Evolutionary conservation across 345 rosid genomes (phyloP), one percentile per base, ranked within the genome.

Genomic region (Acer negundo): DNA sequence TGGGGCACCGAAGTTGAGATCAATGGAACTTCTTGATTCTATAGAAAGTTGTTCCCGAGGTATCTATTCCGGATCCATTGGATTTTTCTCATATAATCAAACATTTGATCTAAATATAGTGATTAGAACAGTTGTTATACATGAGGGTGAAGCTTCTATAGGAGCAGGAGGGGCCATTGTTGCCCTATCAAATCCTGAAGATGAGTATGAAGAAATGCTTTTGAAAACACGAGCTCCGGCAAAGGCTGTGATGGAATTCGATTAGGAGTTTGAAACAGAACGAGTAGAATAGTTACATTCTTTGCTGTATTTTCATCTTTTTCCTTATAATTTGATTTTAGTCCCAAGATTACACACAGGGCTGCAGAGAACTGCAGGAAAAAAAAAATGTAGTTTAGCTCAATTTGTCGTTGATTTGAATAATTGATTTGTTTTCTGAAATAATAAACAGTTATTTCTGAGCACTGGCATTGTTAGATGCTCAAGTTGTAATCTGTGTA

Each of bases 91-190:
- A 6, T 91, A 90, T 61, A 92, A 93, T 66, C 90, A 85, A 73
- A 87, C 97, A 13, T 96, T 94, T 67, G 99, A 96, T 84, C 89
- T 96, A 67, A 94, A 92, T 80, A 92, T 96, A 2, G 98, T 96
- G 74, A 96, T 92, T 84, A 91, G 97, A 82, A 96, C 99, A 22
- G 83, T 96, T 0, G 88, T 94, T 49, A 84, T 96, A 78, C 97
- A 94, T 53, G 90, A 90, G 71, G 90, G 85, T 35, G 98, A 96
- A 86, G 99, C 94, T 78, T 85, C 98, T 0, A 90, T 94, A 58
- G 98, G 99, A 56, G 99, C 95, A 15, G 99, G 97, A 51, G 98
- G 97, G 59, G 99, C 98, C 2, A 87, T 96, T 3, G 90, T 92
- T 62, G 89, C 99, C 55, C 82, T 94, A 17, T 92, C 99, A 0